Base-by-base conservation (phyloP, 2,329 filamentous ascomycete genomes). In the Blumeria hordei region DNA sequence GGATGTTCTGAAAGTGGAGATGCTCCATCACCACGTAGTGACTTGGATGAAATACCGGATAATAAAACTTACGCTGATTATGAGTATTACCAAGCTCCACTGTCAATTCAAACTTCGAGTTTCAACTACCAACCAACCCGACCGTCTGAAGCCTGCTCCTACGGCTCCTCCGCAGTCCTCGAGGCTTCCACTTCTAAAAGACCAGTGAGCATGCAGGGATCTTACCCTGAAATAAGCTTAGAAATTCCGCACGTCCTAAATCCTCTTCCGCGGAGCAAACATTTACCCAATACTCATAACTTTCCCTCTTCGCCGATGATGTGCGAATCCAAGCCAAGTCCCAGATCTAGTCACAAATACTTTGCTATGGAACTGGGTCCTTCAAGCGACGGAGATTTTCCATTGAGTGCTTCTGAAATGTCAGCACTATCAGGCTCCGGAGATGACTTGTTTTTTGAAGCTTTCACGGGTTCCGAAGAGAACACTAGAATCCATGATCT, bases 1-100 rank as follows among this genome's bases (percentile, higher is more conserved):
- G 73, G 69, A 18, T 77, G 72, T 63, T 78, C 75, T 4, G 75
- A 79, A 60, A 75, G 71, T 67, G 58, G 78, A 73, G 32, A 71
- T 67, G 71, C 66, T 50, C 74, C 73, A 60, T 80, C 77, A 0
- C 77, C 77, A 65, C 65, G 61, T 1, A 64, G 71, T 37, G 72
- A 75, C 34, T 41, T 16, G 63, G 55, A 72, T 72, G 65, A 66
- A 32, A 56, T 67, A 12, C 64, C 67, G 6, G 66, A 68, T 54
- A 64, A 67, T 35, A 64, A 65, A 43, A 61, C 64, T 11, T 68
- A 68, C 54, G 62, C 61, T 6, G 60, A 63, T 14, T 61, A 59
- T 67, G 69, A 54, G 66, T 73, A 68, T 63, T 63, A 50, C 21
- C 62, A 58, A 59, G 58, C 41, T 51, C 60, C 55, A 53, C 64